Base-by-base conservation (phyloP, 2,329 filamentous ascomycete species). In the Ceratocystis variospora region DNA sequence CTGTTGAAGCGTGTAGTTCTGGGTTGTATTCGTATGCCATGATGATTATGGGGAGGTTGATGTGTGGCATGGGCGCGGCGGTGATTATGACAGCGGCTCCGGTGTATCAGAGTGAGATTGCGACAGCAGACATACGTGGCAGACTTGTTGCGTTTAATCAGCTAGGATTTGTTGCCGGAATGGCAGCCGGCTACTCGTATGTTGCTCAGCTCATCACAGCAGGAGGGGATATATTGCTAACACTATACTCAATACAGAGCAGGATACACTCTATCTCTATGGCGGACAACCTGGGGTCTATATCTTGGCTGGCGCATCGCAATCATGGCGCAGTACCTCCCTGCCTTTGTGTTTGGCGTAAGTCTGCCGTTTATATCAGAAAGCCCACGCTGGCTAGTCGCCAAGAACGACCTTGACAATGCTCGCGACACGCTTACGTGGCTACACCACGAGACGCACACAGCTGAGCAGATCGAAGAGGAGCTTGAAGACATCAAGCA, bases 81-180 rank as follows among this genome's bases (percentile, higher is more conserved):
- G 73, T 84, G 19, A 77, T 85, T 7, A 82, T 80, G 46, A 83
- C 81, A 1, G 77, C 79, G 3, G 81, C 84, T 64, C 82, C 82
- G 1, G 70, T 84, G 3, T 84, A 84, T 70, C 82, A 84, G 71
- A 82, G 79, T 79, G 80, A 44, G 28, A 71, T n/a, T 4, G 4
- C 3, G 17, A 41, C 7, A 41, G 31, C 61, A 8, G 12, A 31
- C 15, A 53, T 59, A 33, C 76, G 82, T 6, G 82, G 83, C 2
- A 77, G 77, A 68, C 81, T 81, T 67, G 81, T 85, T 1, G 81
- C 83, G 8, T 76, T 84, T 72, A 84, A 84, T 70, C 82, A 85
- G 64, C 77, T 83, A 57, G 82, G 83, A 2, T 80, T 85, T 67
- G 78, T 84, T 28, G 76, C 77, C 1, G 82, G 82, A 2, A 72